These are phyloP conservation scores for Diplodia seriata DNA, from an alignment of 2,329 filamentous ascomycete species.

Conservation along the genomic window DNA sequence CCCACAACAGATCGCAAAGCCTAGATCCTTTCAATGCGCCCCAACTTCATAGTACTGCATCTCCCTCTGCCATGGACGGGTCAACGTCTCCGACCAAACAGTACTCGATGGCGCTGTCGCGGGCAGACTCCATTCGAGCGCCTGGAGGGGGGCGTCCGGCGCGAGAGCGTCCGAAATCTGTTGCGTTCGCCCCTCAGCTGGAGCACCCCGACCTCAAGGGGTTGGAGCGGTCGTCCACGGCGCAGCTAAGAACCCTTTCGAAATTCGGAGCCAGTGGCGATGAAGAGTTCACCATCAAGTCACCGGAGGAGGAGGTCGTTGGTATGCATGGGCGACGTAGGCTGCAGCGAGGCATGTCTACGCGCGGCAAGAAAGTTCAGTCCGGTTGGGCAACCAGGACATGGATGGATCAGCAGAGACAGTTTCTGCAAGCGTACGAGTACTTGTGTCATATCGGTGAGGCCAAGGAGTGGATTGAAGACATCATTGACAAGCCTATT, in stretches of 20 bases:
- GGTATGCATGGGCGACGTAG: constrained; percentile 84
- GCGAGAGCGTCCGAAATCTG: constrained; percentile 39
- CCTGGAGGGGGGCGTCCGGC: constrained; percentile 38
- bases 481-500: constrained; percentile 82
- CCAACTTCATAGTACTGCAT: constrained; percentile 57
- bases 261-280: constrained; percentile 73
- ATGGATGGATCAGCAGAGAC: constrained; percentile 99
- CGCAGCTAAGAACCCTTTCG: constrained; percentile 86
- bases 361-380: constrained; percentile 59
- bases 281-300: constrained; percentile 78
- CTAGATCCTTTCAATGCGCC: constrained; percentile 40
- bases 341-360: constrained; percentile 72
- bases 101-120: constrained; percentile 50
- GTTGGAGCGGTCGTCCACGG: constrained; percentile 86
- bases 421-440: constrained; percentile 96
- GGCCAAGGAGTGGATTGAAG: constrained; percentile 98
- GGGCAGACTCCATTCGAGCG: constrained; percentile 48
- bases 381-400: constrained; percentile 78
- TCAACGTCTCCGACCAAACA: constrained; percentile 54
- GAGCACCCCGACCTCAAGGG: constrained; percentile 71
- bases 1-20: constrained; percentile 26
- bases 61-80: constrained; percentile 50
- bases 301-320: constrained; percentile 81
- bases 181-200: constrained; percentile 41
- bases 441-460: constrained; percentile 99